Base-by-base conservation (phyloP, 495 filamentous ascomycete species). In the Astrocystis sublimbata region DNA sequence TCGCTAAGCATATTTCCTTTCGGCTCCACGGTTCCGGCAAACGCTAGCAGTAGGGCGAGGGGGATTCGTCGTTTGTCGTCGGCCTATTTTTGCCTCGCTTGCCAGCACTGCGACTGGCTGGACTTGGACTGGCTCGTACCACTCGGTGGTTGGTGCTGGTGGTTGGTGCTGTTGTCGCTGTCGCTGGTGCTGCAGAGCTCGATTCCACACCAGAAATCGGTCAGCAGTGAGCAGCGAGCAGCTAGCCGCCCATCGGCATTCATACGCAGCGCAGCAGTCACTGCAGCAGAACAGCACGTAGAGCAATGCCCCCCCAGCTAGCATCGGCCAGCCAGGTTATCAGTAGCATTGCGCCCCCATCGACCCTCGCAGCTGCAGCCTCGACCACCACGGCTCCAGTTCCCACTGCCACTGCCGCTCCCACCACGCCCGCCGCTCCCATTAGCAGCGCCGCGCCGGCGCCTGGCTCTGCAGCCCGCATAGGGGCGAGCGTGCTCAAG, bases 401-500 rank as follows among this genome's bases (percentile, higher is more conserved):
- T 54, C 59, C 51, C 4, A 13, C 19, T 28, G 8, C 33, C 28
- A 45, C 49, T 13, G 23, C 49, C 8, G 30, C 49, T 12, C 45
- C 62, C n/a, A 43, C 49, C 2, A 21, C 56, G n/a, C 8, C 35
- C 26, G 2, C 46, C 41, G 5, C 57, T 28, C 47, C 45, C 62
- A 52, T 68, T 72, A 70, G 60, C 63, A 72, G 61, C 70, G 53
- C 65, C 62, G 68, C 70, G 59, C 63, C 65, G 65, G 61, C 70
- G 65, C 61, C 65, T 59, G 61, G 68, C 53, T 64, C 70, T 72
- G 63, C 70, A 69, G 67, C 67, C 51, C 52, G 36, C 49, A 68
- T 68, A 70, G 68, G 70, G 65, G 68, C 63, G 41, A 54, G 28
- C 51, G 5, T 68, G 36, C 58, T 70, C 63, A 72, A 72, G 63